Percentiles rank a stretch among this genome's conserved stretches.
Evolutionary conservation across 495 filamentous ascomycete species (phyloP).

Genomic region (Lasiosphaeria hispida): DNA sequence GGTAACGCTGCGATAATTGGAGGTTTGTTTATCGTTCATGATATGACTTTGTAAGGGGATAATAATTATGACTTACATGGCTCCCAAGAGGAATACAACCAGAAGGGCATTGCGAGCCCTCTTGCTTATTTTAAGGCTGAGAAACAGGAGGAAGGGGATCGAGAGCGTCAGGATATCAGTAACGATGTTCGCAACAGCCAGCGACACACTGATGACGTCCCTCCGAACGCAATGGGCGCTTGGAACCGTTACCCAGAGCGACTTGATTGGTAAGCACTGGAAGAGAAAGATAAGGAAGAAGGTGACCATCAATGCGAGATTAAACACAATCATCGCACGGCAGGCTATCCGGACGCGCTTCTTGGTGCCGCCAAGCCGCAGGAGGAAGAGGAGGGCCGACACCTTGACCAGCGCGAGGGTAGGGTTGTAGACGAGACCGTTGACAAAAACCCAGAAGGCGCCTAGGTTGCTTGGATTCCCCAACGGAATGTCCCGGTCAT

Average conservation of each 20-base stretch:
- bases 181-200: too few species aligned
- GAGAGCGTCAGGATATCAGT: too few species aligned
- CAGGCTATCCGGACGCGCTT: conserved; percentile 39
- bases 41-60: conserved; percentile 49
- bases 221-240: conserved; percentile 45
- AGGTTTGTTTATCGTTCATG: conserved; percentile 27
- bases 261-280: conserved; percentile 49
- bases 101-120: too few species aligned
- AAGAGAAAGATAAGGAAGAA: conserved; percentile 55
- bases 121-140: too few species aligned
- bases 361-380: conserved; percentile 43
- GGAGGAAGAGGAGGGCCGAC: conserved; percentile 55
- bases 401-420: conserved; percentile 56
- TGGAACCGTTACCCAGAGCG: conserved; percentile 36
- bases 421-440: conserved; percentile 58
- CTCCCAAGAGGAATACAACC: too few species aligned
- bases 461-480: conserved; percentile 28
- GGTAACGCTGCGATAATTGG: conserved; percentile 42
- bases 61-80: too few species aligned
- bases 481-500: conserved; percentile 43
- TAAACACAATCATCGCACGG: conserved; percentile 44
- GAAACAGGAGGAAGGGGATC: too few species aligned
- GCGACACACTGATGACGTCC: too few species aligned
- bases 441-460: conserved; percentile 45
- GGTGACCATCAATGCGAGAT: conserved; percentile 45